Conservation (phyloP, 306 rosid species). For the Prunus davidiana region DNA sequence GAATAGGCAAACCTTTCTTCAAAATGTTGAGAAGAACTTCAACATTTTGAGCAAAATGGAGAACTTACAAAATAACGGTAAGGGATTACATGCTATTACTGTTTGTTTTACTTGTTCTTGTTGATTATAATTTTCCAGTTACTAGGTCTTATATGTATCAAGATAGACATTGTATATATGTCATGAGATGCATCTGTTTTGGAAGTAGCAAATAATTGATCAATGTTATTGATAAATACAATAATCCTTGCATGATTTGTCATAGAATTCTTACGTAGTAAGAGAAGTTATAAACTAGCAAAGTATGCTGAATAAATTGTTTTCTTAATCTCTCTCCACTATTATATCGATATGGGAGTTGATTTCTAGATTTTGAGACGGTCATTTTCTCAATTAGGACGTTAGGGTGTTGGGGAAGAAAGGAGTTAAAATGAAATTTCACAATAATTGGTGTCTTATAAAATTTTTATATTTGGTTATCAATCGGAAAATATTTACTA, state of each 20-base stretch:
- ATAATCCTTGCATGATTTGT: neutral
- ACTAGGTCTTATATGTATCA: neutral
- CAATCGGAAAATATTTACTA: neutral
- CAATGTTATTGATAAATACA: neutral
- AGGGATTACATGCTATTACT: slow-evolving; percentile 17
- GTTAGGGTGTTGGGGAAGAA: neutral
- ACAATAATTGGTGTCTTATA: too few species aligned
- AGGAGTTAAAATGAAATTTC: neutral
- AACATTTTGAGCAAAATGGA: slow-evolving; percentile 49
- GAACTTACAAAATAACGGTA: slow-evolving; percentile 58
- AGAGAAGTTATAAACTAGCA: neutral
- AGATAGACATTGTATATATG: neutral
- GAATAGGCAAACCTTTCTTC: slow-evolving; percentile 72
- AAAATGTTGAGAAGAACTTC: slow-evolving; percentile 60
- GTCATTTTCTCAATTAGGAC: neutral
- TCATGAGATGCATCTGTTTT: neutral
- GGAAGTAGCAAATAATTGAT: neutral
- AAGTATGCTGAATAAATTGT: neutral
- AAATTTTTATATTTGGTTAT: neutral
- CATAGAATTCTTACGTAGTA: neutral
- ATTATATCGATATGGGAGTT: neutral
- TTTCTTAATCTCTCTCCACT: neutral
- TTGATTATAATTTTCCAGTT: neutral
- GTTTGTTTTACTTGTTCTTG: neutral
- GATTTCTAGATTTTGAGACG: neutral